Percentiles rank a stretch among this genome's conserved stretches.
Conservation (phyloP, 495 filamentous ascomycete genomes). For the Xylaria sp. region DNA sequence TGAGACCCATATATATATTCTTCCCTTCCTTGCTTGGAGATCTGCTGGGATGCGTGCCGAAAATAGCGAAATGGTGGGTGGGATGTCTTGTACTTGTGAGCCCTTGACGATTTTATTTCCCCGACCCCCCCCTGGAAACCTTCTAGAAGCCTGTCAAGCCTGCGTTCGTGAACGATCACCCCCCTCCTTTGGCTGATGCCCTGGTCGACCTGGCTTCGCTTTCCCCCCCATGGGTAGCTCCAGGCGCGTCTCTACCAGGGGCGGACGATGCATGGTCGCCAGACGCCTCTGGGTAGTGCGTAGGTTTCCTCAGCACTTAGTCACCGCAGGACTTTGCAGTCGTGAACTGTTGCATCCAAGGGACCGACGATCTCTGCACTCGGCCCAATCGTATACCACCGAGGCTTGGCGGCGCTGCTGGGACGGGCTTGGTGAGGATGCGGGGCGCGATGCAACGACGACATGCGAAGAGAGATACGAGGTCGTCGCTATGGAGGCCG, state of each 20-base stretch:
- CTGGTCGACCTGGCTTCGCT: conserved; percentile 17
- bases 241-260: neutral
- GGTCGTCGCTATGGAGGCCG: conserved; percentile 11
- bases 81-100: conserved; percentile 9
- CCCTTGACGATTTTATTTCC: conserved; percentile 22
- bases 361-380: conserved; percentile 22
- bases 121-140: conserved; percentile 20
- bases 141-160: conserved; percentile 31
- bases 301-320: neutral
- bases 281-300: neutral
- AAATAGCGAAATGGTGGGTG: conserved; percentile 29
- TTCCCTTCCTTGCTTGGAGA: conserved; percentile 20
- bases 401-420: conserved; percentile 23
- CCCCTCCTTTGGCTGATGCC: neutral
- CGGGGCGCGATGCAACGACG: conserved; percentile 27
- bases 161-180: conserved; percentile 8
- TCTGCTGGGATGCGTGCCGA: conserved; percentile 31
- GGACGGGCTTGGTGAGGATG: neutral
- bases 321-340: neutral
- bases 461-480: conserved; percentile 26
- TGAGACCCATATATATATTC: conserved; percentile 25
- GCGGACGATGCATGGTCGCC: conserved; percentile 1
- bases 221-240: neutral
- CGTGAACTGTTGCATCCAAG: conserved; percentile 16
- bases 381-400: conserved; percentile 19